phyloP scores from a whole-genome alignment of 2,329 filamentous ascomycete genomes.

The Diaporthe aspalathi region DNA sequence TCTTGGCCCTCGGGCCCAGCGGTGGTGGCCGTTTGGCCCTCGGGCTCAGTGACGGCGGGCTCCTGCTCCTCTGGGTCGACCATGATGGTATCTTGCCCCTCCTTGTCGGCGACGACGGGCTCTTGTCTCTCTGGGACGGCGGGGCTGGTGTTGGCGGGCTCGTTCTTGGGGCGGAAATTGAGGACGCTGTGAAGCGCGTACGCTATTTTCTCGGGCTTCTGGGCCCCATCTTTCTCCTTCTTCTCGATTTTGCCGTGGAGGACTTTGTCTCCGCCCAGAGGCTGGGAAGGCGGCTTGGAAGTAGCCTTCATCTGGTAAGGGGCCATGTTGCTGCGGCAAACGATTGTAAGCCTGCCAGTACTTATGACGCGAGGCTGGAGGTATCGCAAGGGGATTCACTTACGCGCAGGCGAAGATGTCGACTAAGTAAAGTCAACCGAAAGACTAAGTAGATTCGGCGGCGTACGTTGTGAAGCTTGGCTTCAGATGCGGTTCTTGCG shows the following conservation, averaged over 20 bases:
- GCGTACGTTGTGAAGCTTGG: too few relatives aligned
- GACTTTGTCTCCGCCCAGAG: neutral
- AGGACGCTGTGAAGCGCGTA: neutral
- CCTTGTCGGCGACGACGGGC: neutral
- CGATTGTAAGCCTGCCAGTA: neutral
- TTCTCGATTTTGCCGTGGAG: neutral
- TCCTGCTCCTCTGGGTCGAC: neutral
- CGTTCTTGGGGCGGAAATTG: neutral
- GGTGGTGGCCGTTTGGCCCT: too few relatives aligned
- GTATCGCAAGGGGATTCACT: neutral
- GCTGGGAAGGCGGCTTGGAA: neutral
- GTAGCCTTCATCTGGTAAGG: neutral
- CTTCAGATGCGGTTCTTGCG: neutral
- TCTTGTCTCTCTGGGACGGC: neutral
- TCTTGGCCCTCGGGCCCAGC: too few relatives aligned
- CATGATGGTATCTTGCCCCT: neutral
- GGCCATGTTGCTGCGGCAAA: neutral
- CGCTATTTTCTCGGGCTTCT: neutral
- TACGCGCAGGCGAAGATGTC: too few relatives aligned
- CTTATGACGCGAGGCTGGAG: neutral
- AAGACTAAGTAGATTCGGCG: neutral
- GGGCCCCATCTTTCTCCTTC: neutral
- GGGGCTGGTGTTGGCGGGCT: neutral
- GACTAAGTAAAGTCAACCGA: neutral
- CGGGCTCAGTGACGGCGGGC: neutral